Conservation (phyloP, 805 yeast genomes). For the Ogataea pilisensis region DNA sequence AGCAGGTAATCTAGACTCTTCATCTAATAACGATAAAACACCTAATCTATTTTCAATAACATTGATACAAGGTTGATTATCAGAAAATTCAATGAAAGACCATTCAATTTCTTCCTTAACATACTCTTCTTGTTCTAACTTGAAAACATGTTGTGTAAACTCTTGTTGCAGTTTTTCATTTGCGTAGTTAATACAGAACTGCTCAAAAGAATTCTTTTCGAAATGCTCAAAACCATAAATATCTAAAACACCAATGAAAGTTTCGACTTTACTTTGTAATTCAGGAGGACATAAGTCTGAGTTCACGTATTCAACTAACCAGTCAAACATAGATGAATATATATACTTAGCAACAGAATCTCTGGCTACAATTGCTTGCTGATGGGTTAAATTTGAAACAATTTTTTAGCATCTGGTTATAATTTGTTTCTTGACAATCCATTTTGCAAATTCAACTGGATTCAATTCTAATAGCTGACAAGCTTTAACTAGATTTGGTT, state of each 20-base stretch:
- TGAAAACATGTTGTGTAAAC: conserved; percentile 95
- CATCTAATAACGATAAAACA: conserved; percentile 82
- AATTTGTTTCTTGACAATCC: conserved; percentile 92
- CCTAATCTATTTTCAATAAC: conserved; percentile 89
- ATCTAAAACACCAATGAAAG: conserved; percentile 95
- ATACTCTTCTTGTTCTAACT: conserved; percentile 94
- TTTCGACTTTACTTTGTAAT: conserved; percentile 50
- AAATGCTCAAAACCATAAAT: conserved; percentile 97
- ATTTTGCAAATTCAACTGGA: conserved; percentile 69
- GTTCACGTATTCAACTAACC: conserved; percentile 87
- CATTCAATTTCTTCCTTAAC: conserved; percentile 89
- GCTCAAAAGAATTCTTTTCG: conserved; percentile 91
- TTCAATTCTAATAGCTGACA: conserved; percentile 82
- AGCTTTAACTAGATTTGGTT: conserved; percentile 77
- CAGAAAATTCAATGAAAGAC: conserved; percentile 94
- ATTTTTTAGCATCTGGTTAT: conserved; percentile 91
- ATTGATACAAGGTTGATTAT: conserved; percentile 94
- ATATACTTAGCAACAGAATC: conserved; percentile 97
- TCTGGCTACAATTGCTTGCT: conserved; percentile 85
- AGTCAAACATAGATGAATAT: conserved; percentile 88
- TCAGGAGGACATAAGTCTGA: conserved; percentile 75
- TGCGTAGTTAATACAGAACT: conserved; percentile 95
- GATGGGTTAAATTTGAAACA: conserved; percentile 72
- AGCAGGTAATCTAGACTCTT: conserved; percentile 90
- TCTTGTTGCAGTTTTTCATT: conserved; percentile 97